Percentiles rank a stretch among this genome's conserved stretches.
phyloP scores from a whole-genome alignment of 225 moss, liverwort and hornwort genomes.

The Anthoceros angustus region DNA sequence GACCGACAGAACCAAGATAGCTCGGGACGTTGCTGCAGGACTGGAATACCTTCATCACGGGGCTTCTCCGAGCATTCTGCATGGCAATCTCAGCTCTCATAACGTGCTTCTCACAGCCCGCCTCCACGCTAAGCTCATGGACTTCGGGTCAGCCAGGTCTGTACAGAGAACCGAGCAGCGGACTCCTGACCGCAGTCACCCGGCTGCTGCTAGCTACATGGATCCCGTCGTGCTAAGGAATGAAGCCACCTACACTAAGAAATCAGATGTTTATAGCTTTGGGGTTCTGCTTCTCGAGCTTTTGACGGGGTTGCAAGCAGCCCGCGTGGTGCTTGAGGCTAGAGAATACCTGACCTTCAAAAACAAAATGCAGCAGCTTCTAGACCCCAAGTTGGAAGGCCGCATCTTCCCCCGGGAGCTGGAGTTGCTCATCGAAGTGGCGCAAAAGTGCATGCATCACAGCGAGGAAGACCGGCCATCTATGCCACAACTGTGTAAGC shows the following conservation, averaged over 20 bases:
- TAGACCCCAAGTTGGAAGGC: not conserved
- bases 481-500: not conserved
- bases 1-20: not conserved
- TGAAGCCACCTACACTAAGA: not conserved
- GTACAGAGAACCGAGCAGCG: not conserved
- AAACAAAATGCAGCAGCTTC: not conserved
- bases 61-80: not conserved
- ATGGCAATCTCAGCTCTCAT: not conserved
- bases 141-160: not conserved
- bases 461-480: not conserved
- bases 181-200: not conserved
- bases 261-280: not conserved
- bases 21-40: not conserved
- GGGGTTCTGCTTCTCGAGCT: conserved; percentile 4
- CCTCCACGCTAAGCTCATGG: not conserved
- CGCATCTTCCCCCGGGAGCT: not conserved
- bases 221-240: not conserved
- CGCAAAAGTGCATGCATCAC: not conserved
- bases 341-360: not conserved
- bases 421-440: not conserved
- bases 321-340: not conserved
- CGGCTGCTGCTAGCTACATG: not conserved
- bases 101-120: not conserved
- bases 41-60: not conserved
- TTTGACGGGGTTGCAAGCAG: not conserved